Base-by-base conservation (phyloP, 2,329 filamentous ascomycete genomes). In the Fonsecaea monophora region DNA sequence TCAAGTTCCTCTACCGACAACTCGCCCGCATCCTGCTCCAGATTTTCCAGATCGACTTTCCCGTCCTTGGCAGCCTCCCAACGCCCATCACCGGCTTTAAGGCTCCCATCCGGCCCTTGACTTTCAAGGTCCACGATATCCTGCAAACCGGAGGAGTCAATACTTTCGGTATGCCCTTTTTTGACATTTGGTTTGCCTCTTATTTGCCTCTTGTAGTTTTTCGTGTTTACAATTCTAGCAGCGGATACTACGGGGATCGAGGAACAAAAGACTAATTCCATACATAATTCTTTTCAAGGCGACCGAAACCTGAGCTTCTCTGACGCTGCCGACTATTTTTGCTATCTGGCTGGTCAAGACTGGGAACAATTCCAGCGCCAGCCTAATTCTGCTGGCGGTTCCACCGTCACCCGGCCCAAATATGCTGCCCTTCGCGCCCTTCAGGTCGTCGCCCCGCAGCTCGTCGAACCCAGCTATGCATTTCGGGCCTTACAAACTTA, bases 311-410 rank as follows among this genome's bases (percentile, higher is more conserved):
- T 45, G 48, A 38, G 57, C 57, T 60, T 60, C 54, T 65, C 25
- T 57, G 50, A 66, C 62, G 75, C 75, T 2, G 74, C 71, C 1
- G 74, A 78, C 54, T 78, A 78, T 70, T 76, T 78, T 65, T 71
- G 70, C 60, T 76, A 79, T 65, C 38, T 79, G 67, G 53, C 38
- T 79, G 67, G 53, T 5, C 75, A 78, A 64, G 76, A 78, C 64
- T 76, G 70, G 75, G 65, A 74, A 42, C 77, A 79, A 67, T 77
- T 79, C 45, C 12, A 74, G 66, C 65, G 73, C 8, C 77, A 79
- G 67, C 73, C 71, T 30, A 79, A 79, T 72, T 79, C 76, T 75
- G 68, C 5, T 71, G 13, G 68, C 71, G 3, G 76, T 76, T 30
- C 45, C 60, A 62, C 45, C 60, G 60, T 62, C 60, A 53, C 37